Conservation (phyloP, 768 basidiomycete species). For the Strobilomyces dryophilus region DNA sequence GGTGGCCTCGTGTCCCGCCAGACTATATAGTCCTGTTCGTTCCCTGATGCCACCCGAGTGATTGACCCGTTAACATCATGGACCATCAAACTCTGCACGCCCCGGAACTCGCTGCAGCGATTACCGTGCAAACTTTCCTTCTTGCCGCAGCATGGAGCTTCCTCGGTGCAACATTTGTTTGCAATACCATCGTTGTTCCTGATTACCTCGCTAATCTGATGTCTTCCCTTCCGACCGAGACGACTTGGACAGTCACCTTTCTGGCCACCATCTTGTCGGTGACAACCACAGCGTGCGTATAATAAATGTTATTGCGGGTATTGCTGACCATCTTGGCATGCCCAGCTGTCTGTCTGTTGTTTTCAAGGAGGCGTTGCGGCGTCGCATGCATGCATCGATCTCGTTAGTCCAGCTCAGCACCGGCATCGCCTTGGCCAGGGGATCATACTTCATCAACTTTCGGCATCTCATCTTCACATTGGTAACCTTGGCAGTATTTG, state of each 20-base stretch:
- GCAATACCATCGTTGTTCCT: neutral
- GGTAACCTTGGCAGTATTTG: constrained; percentile 5
- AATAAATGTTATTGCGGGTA: too few species aligned
- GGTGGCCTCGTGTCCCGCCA: too few species aligned
- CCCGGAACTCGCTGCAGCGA: neutral
- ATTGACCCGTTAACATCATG: too few species aligned
- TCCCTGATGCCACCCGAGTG: too few species aligned
- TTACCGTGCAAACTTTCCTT: neutral
- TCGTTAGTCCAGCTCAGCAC: constrained; percentile 6
- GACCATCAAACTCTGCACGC: neutral
- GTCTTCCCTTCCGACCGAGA: neutral
- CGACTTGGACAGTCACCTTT: too few species aligned
- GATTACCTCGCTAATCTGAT: neutral
- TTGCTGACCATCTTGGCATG: neutral
- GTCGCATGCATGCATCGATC: too few species aligned
- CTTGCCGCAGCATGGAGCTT: too few species aligned
- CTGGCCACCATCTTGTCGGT: neutral
- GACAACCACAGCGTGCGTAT: neutral
- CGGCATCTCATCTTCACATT: neutral
- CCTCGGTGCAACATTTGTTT: neutral
- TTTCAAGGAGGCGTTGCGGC: neutral
- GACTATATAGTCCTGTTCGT: too few species aligned
- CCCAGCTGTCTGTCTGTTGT: constrained; percentile 4
- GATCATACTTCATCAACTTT: neutral
- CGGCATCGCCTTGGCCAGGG: constrained; percentile 6